Percentiles rank a stretch among this genome's conserved stretches.
phyloP scores from a whole-genome alignment of 2,329 filamentous ascomycete genomes.

The Penicillium sp. region DNA sequence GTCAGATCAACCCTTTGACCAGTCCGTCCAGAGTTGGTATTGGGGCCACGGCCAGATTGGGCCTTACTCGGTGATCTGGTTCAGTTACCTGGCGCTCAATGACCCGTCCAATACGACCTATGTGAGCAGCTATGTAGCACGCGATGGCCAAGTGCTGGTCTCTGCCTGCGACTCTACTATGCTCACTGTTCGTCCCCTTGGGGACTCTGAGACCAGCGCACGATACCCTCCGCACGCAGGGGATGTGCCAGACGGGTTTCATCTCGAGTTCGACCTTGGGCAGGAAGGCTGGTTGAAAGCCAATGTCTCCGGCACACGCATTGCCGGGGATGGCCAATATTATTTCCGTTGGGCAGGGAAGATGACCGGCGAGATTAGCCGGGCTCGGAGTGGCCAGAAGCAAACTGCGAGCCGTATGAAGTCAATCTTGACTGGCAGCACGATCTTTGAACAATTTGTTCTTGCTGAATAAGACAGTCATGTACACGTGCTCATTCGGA shows the following conservation, averaged over 20 bases:
- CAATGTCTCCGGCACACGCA: slow-evolving; percentile 16
- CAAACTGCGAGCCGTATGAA: background rate
- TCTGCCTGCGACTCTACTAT: slow-evolving; percentile 29
- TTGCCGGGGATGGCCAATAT: slow-evolving; percentile 22
- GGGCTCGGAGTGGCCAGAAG: background rate
- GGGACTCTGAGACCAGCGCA: slow-evolving; percentile 8
- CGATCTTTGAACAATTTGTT: slow-evolving; percentile 33
- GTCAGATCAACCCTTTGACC: slow-evolving; percentile 43
- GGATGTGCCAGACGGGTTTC: slow-evolving; percentile 24
- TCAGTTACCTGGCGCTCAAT: slow-evolving; percentile 36
- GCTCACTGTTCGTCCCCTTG: slow-evolving; percentile 21
- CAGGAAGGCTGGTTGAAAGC: slow-evolving; percentile 17
- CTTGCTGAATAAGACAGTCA: slow-evolving; percentile 14
- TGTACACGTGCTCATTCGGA: background rate
- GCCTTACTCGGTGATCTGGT: slow-evolving; percentile 52
- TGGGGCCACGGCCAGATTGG: slow-evolving; percentile 53
- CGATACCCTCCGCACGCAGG: slow-evolving; percentile 26
- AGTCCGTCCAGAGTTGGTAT: slow-evolving; percentile 44
- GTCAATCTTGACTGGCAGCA: slow-evolving; percentile 20
- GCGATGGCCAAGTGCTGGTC: slow-evolving; percentile 33
- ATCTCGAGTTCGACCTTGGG: slow-evolving; percentile 20
- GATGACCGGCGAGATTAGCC: slow-evolving; percentile 18
- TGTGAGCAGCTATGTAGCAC: slow-evolving; percentile 37
- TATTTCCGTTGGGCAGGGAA: slow-evolving; percentile 33
- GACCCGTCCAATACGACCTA: slow-evolving; percentile 32